These are phyloP conservation scores for Parietaria judaica DNA, from an alignment of 306 rosid species.

Conservation along the genomic window DNA sequence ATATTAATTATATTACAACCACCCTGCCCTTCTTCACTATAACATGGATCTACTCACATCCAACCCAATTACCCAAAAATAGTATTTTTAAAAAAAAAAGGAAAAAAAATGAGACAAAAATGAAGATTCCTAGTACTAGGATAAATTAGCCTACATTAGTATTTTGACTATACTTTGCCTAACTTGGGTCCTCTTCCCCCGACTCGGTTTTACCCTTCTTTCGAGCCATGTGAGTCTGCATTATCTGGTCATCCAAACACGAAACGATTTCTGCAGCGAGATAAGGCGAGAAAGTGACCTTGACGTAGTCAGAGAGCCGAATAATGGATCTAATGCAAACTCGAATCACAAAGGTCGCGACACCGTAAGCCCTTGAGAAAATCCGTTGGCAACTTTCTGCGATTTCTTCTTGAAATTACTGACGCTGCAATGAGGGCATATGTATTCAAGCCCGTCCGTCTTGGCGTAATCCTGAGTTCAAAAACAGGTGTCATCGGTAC, in stretches of 20 bases:
- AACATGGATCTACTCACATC: constrained; percentile 10
- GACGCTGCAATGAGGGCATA: constrained; percentile 93
- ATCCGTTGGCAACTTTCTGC: constrained; percentile 61
- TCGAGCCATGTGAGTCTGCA: constrained; percentile 3
- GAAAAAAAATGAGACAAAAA: constrained; percentile 8
- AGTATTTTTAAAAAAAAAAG: not conserved
- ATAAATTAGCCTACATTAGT: constrained; percentile 15
- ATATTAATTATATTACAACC: constrained; percentile 25
- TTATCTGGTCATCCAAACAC: constrained; percentile 14
- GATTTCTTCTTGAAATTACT: constrained; percentile 93
- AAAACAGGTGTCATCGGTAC: no score
- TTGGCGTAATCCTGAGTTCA: constrained; percentile 85
- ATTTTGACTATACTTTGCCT: constrained; percentile 26
- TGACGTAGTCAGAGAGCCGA: constrained; percentile 17
- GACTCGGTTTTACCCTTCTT: not conserved
- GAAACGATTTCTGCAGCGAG: constrained; percentile 14
- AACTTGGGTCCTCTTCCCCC: constrained; percentile 10
- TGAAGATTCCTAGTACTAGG: constrained; percentile 24
- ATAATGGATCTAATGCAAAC: constrained; percentile 17
- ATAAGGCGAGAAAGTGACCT: constrained; percentile 12
- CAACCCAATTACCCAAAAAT: constrained; percentile 2
- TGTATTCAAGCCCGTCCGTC: constrained; percentile 96
- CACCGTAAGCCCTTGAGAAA: constrained; percentile 54
- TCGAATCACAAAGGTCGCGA: constrained; percentile 54
- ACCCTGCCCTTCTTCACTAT: constrained; percentile 11